Evolutionary conservation across 176 grass and related monocot species (phyloP).

Genomic region (Stipa capillata): DNA sequence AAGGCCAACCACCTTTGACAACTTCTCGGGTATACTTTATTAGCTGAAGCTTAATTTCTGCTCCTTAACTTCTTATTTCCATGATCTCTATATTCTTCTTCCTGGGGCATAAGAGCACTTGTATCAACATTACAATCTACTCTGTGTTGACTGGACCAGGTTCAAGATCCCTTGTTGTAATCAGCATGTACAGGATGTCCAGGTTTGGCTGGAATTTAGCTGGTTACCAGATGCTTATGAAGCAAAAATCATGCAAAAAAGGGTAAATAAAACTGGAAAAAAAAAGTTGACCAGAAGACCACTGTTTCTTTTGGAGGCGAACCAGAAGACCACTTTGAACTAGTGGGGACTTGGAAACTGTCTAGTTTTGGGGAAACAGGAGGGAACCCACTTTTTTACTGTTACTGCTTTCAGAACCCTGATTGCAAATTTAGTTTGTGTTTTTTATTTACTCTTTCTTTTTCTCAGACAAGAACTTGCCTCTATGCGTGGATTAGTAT

Average conservation of each 20-base stretch:
- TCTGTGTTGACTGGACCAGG: not conserved
- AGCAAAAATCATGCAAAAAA: not conserved
- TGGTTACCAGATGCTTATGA: not conserved
- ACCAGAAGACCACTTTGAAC: not conserved
- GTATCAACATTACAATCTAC: not conserved
- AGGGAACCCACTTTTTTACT: not conserved
- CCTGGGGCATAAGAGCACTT: not conserved
- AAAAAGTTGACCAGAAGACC: not conserved
- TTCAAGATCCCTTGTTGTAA: not conserved
- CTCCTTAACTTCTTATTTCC: not conserved
- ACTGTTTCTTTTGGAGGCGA: no score
- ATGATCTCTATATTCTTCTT: not conserved
- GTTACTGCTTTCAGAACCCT: not conserved
- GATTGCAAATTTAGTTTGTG: not conserved
- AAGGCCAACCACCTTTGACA: conserved; percentile 57
- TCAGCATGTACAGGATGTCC: not conserved
- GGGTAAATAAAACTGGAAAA: not conserved
- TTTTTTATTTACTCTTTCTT: not conserved
- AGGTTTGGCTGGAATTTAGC: not conserved
- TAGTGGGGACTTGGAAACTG: not conserved
- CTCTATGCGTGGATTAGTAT: not conserved
- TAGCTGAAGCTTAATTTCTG: not conserved
- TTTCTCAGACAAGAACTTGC: not conserved
- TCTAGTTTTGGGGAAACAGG: not conserved
- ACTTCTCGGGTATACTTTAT: conserved; percentile 46